A percentile compares a stretch with the other conserved stretches of the same genome.
These are phyloP conservation scores for Rutstroemia sydowiana DNA, from an alignment of 2,329 filamentous ascomycete species.

Conservation along the genomic window DNA sequence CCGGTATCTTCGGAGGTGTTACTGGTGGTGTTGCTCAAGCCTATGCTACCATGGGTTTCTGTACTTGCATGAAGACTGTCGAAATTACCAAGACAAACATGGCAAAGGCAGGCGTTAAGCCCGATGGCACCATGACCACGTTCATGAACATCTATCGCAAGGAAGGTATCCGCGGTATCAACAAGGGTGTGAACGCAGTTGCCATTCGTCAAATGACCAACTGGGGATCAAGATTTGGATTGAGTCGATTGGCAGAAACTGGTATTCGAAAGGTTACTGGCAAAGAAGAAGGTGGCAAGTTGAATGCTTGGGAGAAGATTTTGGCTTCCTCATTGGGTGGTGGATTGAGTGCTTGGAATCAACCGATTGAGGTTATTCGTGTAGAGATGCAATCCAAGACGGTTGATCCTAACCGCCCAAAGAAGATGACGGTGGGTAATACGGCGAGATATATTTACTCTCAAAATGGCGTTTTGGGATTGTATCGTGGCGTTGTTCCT, in stretches of 20 bases:
- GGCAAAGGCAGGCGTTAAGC: slow-evolving; percentile 72
- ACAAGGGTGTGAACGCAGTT: slow-evolving; percentile 97
- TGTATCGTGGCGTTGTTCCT: slow-evolving; percentile 93
- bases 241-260: slow-evolving; percentile 84
- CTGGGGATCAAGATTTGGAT: slow-evolving; percentile 94
- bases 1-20: slow-evolving; percentile 87
- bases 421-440: slow-evolving; percentile 97
- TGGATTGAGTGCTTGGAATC: slow-evolving; percentile 96
- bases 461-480: slow-evolving; percentile 78
- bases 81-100: slow-evolving; percentile 99
- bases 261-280: slow-evolving; percentile 71
- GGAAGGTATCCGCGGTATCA: slow-evolving; percentile 93
- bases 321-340: slow-evolving; percentile 79
- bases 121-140: slow-evolving; percentile 84
- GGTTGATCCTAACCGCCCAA: slow-evolving; percentile 92
- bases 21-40: slow-evolving; percentile 92
- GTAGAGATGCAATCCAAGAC: slow-evolving; percentile 99
- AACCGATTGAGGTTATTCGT: slow-evolving; percentile 98
- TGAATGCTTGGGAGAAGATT: slow-evolving; percentile 80
- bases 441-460: slow-evolving; percentile 81
- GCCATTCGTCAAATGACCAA: slow-evolving; percentile 99
- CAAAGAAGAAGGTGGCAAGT: slow-evolving; percentile 74
- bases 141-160: slow-evolving; percentile 96
- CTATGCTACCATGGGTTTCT: slow-evolving; percentile 99
- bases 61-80: slow-evolving; percentile 99